phyloP scores from a whole-genome alignment of 345 rosid species.

The Schrenkiella parvula region DNA sequence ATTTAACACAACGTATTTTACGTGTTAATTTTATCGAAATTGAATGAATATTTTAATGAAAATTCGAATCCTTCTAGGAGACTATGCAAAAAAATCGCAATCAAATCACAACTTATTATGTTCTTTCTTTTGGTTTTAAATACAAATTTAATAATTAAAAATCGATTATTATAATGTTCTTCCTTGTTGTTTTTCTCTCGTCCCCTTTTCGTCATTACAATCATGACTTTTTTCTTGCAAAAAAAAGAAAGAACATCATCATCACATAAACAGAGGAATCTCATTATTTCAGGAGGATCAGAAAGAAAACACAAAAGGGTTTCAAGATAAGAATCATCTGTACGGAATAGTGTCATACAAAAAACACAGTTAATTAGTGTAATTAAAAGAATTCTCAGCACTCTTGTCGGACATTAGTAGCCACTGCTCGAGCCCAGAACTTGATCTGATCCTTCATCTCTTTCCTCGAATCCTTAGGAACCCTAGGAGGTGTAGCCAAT shows the following conservation, averaged over 20 bases:
- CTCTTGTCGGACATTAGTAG: slow-evolving; percentile 53
- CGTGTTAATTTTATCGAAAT: slow-evolving; percentile 14
- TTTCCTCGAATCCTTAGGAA: slow-evolving; percentile 36
- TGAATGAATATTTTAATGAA: not conserved
- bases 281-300: slow-evolving; percentile 30
- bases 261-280: slow-evolving; percentile 30
- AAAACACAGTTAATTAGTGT: slow-evolving; percentile 18
- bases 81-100: slow-evolving; percentile 26
- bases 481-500: slow-evolving; percentile 37
- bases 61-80: slow-evolving; percentile 9
- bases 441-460: slow-evolving; percentile 60
- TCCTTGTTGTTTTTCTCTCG: slow-evolving; percentile 6
- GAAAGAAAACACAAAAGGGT: not conserved
- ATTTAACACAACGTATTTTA: slow-evolving; percentile 14
- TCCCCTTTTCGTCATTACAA: slow-evolving; percentile 12
- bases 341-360: slow-evolving; percentile 11
- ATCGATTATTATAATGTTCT: slow-evolving; percentile 6
- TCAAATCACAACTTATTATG: slow-evolving; percentile 31
- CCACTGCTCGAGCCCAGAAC: slow-evolving; percentile 73
- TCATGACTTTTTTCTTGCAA: slow-evolving; percentile 9
- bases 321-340: slow-evolving; percentile 21
- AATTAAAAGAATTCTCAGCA: slow-evolving; percentile 24
- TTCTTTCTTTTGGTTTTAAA: slow-evolving; percentile 19
- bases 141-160: not conserved
- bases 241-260: slow-evolving; percentile 17